Evolutionary conservation across 768 basidiomycete genomes (phyloP), one percentile per base, ranked within the genome.

Genomic region (Kondoa malvinella): DNA sequence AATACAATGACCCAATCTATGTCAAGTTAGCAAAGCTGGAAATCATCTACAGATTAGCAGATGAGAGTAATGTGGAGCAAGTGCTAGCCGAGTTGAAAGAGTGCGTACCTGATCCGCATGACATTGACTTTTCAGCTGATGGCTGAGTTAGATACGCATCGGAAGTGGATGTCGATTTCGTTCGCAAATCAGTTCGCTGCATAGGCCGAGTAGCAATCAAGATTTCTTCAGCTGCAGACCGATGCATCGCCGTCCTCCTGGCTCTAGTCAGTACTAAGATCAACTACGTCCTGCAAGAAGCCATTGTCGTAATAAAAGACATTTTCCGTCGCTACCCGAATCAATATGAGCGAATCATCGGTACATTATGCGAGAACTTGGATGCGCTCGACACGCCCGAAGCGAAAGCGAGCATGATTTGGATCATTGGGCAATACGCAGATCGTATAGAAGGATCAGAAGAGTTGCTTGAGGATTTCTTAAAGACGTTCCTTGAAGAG

Each of bases 1-100:
- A 99, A 78, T 99, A 97, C 78, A 97, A 97, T 76, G 95, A 97
- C 74, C 95, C 95, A 1, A 95, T 97, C 72, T 99, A 97, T 76
- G 90, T 97, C 76, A 97, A 99, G 77, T 82, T 99, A 32, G 94
- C 92, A 63, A 97, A 99, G 74, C 81, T 99, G 65, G 95, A 97
- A 78, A 96, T 97, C 75, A 97, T 99, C 89, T 97, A 97, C 77
- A 86, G 95, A 12, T 81, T 99, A 25, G 91, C 92, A 8, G 84
- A 89, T n/a, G 86, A 90, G 68, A 90, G 92, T 75, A 99, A 97
- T 76, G 88, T 88, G 25, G 82, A 82, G 70, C 91, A 96, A 75
- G 92, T 99, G 0, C 80, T 99, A 16, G 86, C 92, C 33, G 95
- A 97, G 78, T 79, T 99, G 26, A 88, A 94, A 78, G 95, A 97